A percentile compares a stretch with the other conserved stretches of the same genome.
phyloP scores from a whole-genome alignment of 345 rosid genomes.

The Brassica rapa region DNA sequence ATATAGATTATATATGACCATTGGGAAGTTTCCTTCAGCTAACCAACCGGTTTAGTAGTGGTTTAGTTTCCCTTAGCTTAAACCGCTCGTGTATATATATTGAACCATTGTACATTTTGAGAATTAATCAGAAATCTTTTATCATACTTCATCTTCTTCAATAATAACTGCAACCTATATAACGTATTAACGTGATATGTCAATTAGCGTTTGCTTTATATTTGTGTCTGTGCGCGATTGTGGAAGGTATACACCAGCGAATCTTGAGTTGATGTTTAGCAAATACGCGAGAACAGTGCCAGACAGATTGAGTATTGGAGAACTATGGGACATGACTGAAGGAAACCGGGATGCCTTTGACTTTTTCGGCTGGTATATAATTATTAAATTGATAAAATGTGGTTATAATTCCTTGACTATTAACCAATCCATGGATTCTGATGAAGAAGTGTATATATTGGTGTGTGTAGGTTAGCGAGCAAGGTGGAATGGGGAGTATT shows the following conservation, averaged over 20 bases:
- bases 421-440: background rate
- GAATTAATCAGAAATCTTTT: too few relatives aligned
- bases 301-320: slow-evolving; percentile 56
- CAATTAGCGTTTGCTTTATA: background rate
- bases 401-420: background rate
- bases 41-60: too few relatives aligned
- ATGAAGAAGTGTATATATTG: background rate
- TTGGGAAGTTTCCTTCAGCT: too few relatives aligned
- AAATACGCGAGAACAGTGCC: slow-evolving; percentile 69
- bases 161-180: background rate
- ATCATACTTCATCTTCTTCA: too few relatives aligned
- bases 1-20: too few relatives aligned
- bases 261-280: slow-evolving; percentile 72
- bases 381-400: background rate
- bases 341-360: slow-evolving; percentile 61
- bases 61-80: too few relatives aligned
- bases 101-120: too few relatives aligned
- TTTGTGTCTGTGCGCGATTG: background rate
- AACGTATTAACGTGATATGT: background rate
- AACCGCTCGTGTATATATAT: too few relatives aligned
- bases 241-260: slow-evolving; percentile 57
- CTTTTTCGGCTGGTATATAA: slow-evolving; percentile 61
- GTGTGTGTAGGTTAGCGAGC: slow-evolving; percentile 47
- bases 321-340: slow-evolving; percentile 82
- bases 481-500: slow-evolving; percentile 68